Evolutionary conservation across 2,329 filamentous ascomycete genomes (phyloP).

Genomic region (Coniochaeta hoffmannii): DNA sequence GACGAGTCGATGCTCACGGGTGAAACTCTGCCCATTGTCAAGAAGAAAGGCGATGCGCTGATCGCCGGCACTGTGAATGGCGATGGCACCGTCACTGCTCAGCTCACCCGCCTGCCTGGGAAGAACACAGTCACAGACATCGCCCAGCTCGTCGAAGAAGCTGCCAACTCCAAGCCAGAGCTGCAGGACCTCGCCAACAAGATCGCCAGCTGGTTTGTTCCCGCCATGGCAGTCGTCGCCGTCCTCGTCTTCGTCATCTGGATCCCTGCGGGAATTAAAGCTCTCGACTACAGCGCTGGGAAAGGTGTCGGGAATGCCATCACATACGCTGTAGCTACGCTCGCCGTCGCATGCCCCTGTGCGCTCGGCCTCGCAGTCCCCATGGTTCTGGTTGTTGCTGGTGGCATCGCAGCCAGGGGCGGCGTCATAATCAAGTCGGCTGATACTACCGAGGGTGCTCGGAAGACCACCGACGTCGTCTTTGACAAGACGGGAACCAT

Average conservation of each 20-base stretch:
- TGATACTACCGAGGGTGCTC: slow-evolving; percentile 53
- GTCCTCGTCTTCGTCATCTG: slow-evolving; percentile 55
- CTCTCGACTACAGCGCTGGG: slow-evolving; percentile 31
- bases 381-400: slow-evolving; percentile 68
- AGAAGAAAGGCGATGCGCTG: slow-evolving; percentile 22
- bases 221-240: slow-evolving; percentile 50
- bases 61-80: slow-evolving; percentile 66
- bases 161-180: slow-evolving; percentile 59
- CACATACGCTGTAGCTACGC: slow-evolving; percentile 64
- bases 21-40: slow-evolving; percentile 55
- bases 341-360: slow-evolving; percentile 73
- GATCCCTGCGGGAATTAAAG: slow-evolving; percentile 49
- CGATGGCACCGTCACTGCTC: slow-evolving; percentile 51
- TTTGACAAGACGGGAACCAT: slow-evolving; percentile 80
- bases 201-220: slow-evolving; percentile 63
- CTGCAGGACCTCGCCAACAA: slow-evolving; percentile 62
- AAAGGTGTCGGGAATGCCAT: slow-evolving; percentile 52
- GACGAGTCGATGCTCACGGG: slow-evolving; percentile 77
- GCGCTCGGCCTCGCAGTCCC: slow-evolving; percentile 69
- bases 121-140: slow-evolving; percentile 68
- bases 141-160: slow-evolving; percentile 62
- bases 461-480: slow-evolving; percentile 57
- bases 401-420: slow-evolving; percentile 54
- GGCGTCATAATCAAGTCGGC: slow-evolving; percentile 66
- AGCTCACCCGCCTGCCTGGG: slow-evolving; percentile 52